Evolutionary conservation across 139 green algal species (phyloP).

Genomic region (Chlamydomonas sphaeroides): DNA sequence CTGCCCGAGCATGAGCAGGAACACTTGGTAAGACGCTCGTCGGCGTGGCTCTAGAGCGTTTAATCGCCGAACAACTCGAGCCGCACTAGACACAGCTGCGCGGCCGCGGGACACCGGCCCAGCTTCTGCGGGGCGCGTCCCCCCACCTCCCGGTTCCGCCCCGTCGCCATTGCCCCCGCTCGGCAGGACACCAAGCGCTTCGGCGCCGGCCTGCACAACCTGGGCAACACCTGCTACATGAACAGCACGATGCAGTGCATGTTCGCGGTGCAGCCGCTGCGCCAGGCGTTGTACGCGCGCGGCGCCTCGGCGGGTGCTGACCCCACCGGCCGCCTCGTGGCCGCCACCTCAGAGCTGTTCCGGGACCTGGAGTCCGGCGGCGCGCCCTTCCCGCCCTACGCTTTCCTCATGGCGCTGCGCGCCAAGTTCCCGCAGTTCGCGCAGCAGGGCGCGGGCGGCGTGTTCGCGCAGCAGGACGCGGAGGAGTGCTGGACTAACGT

Average conservation of each 20-base stretch:
- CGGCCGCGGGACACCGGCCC: no score
- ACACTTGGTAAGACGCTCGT: no score
- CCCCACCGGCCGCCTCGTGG: constrained; percentile 52
- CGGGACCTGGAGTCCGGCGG: constrained; percentile 69
- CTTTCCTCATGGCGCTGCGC: constrained; percentile 87
- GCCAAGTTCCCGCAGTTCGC: constrained; percentile 94
- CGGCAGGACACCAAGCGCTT: constrained; percentile 81
- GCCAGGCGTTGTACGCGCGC: constrained; percentile 32
- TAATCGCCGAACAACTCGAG: no score
- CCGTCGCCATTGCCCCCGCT: no score
- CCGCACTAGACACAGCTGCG: no score
- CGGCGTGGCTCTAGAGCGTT: no score
- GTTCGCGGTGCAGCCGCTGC: constrained; percentile 57
- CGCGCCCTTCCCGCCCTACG: constrained; percentile 80
- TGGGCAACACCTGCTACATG: constrained; percentile 99
- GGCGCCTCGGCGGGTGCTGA: background rate
- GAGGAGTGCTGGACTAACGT: constrained; percentile 98
- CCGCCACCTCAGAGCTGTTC: constrained; percentile 83
- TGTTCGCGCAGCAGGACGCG: constrained; percentile 96
- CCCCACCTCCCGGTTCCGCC: no score
- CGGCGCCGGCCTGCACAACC: constrained; percentile 89
- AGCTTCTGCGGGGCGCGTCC: no score
- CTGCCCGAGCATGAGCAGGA: constrained; percentile 88
- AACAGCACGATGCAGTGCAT: constrained; percentile 95
- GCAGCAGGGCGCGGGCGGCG: constrained; percentile 72